phyloP scores from a whole-genome alignment of 2,329 filamentous ascomycete genomes.

The Claviceps monticola region DNA sequence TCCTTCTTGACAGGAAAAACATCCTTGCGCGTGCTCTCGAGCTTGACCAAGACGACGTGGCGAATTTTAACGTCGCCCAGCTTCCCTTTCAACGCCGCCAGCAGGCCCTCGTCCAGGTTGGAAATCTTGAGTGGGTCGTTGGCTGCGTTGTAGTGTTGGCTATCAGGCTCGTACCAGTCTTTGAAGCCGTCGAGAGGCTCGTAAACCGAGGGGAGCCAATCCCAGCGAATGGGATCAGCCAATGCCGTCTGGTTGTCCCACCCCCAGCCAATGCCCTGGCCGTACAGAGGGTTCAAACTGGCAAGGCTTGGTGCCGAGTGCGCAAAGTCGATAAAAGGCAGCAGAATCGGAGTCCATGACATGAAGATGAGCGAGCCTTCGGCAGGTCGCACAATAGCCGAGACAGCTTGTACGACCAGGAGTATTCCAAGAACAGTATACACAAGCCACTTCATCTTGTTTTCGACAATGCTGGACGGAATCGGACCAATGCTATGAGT shows the following conservation, averaged over 20 bases:
- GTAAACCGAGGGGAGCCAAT: slow-evolving; percentile 12
- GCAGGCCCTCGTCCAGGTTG: slow-evolving; percentile 22
- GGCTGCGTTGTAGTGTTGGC: slow-evolving; percentile 20
- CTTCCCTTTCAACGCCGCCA: slow-evolving; percentile 13
- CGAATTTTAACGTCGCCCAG: slow-evolving; percentile 22
- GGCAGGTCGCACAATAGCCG: slow-evolving; percentile 15
- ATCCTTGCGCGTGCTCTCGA: slow-evolving; percentile 31
- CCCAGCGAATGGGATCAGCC: slow-evolving; percentile 8
- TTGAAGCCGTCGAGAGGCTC: slow-evolving; percentile 11
- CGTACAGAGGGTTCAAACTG: slow-evolving; percentile 11
- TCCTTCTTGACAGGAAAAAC: slow-evolving; percentile 29
- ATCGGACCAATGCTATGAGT: background rate
- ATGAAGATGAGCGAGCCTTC: slow-evolving; percentile 21
- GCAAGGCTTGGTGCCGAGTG: slow-evolving; percentile 17
- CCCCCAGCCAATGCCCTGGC: slow-evolving; percentile 13
- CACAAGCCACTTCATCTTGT: slow-evolving; percentile 3
- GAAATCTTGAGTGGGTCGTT: slow-evolving; percentile 26
- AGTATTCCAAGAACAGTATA: slow-evolving; percentile 13
- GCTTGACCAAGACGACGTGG: slow-evolving; percentile 26
- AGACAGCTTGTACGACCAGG: slow-evolving; percentile 13
- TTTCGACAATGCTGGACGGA: background rate
- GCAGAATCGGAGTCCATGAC: slow-evolving; percentile 20
- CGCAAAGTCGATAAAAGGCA: slow-evolving; percentile 21
- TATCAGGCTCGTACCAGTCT: slow-evolving; percentile 13
- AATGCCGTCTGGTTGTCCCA: slow-evolving; percentile 17